Evolutionary conservation across 148 eudicot species (phyloP), one percentile per base, ranked within the genome.

Genomic region (Simmondsia chinensis): DNA sequence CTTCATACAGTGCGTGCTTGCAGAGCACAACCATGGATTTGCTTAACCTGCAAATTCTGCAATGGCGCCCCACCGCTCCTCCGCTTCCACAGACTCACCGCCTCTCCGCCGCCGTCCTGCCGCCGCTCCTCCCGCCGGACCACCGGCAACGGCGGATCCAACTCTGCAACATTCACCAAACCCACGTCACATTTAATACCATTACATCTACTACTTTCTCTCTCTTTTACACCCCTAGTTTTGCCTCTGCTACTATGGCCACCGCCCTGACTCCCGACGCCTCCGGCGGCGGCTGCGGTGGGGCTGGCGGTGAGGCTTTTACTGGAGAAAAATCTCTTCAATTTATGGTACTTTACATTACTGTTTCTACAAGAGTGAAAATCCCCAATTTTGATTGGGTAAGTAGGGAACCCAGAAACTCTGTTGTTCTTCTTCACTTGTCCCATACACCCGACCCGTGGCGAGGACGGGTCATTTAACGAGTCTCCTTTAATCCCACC

Each of bases 121-220:
- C 52, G 33, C 45, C 43, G 60, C 42, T 14, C 46, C 53, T 33
- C 47, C 59, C 21, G 54, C 66, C 70, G 76, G 30, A 69, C 51
- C 60, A 84, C 94, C 44, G 94, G 94, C 65, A 84, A 61, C 24
- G 88, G 94, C 24, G 94, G 88, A 64, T 84, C 94, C 48, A 84
- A 21, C 5, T 74, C 77, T 1, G 41, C 58, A 5, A 84, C 34
- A 41, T 80, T 55, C 38, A 82, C 40, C 27, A 36, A 48, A 27
- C 54, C 59, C 34, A 21, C 39, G 39, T 9, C 14, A 21, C 43
- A 40, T 6, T 43, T 40, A 29, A 33, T 20, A 15, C 38, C 9
- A 14, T 11, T 10, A 5, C 17, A n/a, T n/a, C n/a, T 2, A 16
- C 6, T 8, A 9, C 33, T 47, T 5, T 31, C 15, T 33, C 35